These are phyloP conservation scores for Penicillium sp. DNA, from an alignment of 2,329 filamentous ascomycete species.

Conservation along the genomic window DNA sequence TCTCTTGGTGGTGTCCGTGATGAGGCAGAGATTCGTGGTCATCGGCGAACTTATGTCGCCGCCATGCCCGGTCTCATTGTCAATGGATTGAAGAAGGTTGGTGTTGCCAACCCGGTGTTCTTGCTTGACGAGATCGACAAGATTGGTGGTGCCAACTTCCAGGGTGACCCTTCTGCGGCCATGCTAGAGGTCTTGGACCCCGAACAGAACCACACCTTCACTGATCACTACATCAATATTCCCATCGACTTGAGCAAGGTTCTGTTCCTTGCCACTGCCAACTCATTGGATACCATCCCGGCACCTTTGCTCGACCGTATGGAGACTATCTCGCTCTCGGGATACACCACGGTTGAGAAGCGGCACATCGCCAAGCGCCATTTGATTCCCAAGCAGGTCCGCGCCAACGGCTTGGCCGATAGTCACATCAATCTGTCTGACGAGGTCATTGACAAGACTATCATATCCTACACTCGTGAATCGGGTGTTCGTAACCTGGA, in stretches of 20 bases:
- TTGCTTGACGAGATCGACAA: conserved; percentile 98
- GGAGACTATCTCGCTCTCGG: conserved; percentile 92
- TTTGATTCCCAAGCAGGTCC: conserved; percentile 94
- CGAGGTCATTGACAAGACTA: conserved; percentile 91
- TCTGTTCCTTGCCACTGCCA: conserved; percentile 96
- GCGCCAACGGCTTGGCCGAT: conserved; percentile 80
- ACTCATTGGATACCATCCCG: conserved; percentile 92
- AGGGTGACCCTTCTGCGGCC: conserved; percentile 93
- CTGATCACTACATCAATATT: conserved; percentile 94
- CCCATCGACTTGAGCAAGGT: conserved; percentile 96
- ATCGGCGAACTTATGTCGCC: conserved; percentile 93
- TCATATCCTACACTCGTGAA: conserved; percentile 95
- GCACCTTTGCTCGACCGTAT: conserved; percentile 93
- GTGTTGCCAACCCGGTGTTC: conserved; percentile 93
- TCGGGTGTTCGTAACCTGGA: conserved; percentile 95
- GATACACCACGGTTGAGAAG: conserved; percentile 97
- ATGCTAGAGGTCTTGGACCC: conserved; percentile 98
- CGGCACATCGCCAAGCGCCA: conserved; percentile 91
- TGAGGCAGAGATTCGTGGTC: conserved; percentile 94
- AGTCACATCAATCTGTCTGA: conserved; percentile 78
- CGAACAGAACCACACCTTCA: conserved; percentile 94
- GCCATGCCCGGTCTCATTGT: conserved; percentile 98
- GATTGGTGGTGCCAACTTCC: conserved; percentile 85
- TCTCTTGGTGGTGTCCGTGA: conserved; percentile 94
- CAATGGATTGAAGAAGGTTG: conserved; percentile 91